Conservation (phyloP, 2,329 filamentous ascomycete genomes). For the Fusarium coicis region DNA sequence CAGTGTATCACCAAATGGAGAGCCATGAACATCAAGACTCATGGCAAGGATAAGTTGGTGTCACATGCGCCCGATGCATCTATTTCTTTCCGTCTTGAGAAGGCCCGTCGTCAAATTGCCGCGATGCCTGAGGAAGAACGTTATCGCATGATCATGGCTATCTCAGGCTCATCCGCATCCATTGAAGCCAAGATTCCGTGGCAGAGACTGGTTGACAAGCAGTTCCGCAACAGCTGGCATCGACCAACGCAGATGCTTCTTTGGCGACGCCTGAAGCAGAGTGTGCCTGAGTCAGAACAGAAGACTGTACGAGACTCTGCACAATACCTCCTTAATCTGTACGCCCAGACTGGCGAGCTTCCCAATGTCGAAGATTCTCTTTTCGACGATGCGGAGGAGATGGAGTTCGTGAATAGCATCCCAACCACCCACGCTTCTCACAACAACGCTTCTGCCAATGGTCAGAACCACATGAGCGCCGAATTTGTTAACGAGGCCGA, state of each 20-base stretch:
- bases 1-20: slow-evolving; percentile 78
- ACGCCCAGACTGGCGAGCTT: slow-evolving; percentile 48
- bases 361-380: slow-evolving; percentile 48
- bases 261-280: slow-evolving; percentile 53
- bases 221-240: slow-evolving; percentile 54
- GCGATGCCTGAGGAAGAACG: slow-evolving; percentile 58
- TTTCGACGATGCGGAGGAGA: slow-evolving; percentile 49
- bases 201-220: slow-evolving; percentile 55
- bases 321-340: slow-evolving; percentile 49
- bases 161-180: slow-evolving; percentile 54
- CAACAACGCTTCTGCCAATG: slow-evolving; percentile 4
- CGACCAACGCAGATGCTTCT: slow-evolving; percentile 52
- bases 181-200: slow-evolving; percentile 62
- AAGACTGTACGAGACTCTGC: slow-evolving; percentile 51
- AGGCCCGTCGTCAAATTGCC: slow-evolving; percentile 55
- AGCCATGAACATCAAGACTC: slow-evolving; percentile 51
- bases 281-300: slow-evolving; percentile 46
- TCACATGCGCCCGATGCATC: slow-evolving; percentile 48
- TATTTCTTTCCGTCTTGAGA: slow-evolving; percentile 56
- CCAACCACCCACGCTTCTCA: slow-evolving; percentile 18
- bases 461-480: slow-evolving; percentile 36
- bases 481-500: slow-evolving; percentile 48
- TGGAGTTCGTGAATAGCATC: slow-evolving; percentile 44
- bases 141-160: slow-evolving; percentile 55
- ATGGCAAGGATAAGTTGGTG: slow-evolving; percentile 48